A percentile compares a stretch with the other conserved stretches of the same genome.
Conservation (phyloP, 352 stramenopile species). For the Pythium phragmiticola region DNA sequence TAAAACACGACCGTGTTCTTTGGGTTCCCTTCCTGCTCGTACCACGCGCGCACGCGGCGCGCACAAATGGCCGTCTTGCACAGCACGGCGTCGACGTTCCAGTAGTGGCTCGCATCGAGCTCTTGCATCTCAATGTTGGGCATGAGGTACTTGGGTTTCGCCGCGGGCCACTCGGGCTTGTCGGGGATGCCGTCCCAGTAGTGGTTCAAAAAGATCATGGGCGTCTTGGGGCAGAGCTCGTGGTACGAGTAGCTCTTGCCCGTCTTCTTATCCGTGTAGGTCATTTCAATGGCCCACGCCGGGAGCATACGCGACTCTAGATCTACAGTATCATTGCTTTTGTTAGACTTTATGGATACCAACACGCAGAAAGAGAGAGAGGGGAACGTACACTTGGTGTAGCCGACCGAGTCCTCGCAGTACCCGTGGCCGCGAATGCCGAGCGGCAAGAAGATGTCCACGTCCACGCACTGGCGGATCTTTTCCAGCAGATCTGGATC, state of each 20-base stretch:
- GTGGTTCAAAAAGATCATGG: conserved; percentile 37
- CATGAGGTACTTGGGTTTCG: conserved; percentile 35
- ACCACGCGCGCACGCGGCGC: conserved; percentile 45
- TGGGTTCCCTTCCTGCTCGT: conserved; percentile 54
- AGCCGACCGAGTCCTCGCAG: conserved; percentile 65
- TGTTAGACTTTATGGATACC: too few species aligned
- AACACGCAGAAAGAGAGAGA: too few species aligned
- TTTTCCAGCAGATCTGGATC: conserved; percentile 35
- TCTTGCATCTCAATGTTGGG: conserved; percentile 53
- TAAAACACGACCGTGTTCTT: conserved; percentile 49
- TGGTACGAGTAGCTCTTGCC: conserved; percentile 31
- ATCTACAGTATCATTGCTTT: conserved; percentile 8
- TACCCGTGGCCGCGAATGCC: conserved; percentile 52
- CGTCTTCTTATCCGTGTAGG: conserved; percentile 12
- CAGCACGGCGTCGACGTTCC: conserved; percentile 47
- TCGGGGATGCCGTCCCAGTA: conserved; percentile 32
- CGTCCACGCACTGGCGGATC: conserved; percentile 50
- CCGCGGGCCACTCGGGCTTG: conserved; percentile 21
- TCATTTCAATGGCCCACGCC: conserved; percentile 33
- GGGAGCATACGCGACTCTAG: conserved; percentile 32
- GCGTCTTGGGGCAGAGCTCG: conserved; percentile 34
- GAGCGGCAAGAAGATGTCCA: conserved; percentile 58
- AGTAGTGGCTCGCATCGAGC: conserved; percentile 43
- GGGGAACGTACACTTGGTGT: conserved; percentile 45
- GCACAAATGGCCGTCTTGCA: conserved; percentile 58